Percentiles rank a stretch among this genome's conserved stretches.
Conservation (phyloP, 495 filamentous ascomycete genomes). For the Coniosporium apollinis region DNA sequence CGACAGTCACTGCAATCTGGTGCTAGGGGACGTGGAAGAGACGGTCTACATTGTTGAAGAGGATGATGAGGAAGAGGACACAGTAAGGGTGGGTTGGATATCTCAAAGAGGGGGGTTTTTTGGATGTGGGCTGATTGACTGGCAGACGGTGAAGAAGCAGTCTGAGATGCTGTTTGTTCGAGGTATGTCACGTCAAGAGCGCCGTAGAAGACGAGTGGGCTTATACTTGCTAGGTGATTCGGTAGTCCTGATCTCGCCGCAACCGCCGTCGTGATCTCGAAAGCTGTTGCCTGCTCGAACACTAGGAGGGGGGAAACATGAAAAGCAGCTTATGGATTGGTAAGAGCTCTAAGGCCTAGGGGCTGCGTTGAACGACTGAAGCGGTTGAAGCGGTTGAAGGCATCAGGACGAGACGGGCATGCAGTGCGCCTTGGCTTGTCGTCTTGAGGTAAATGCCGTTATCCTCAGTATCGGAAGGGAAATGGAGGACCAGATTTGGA, state of each 20-base stretch:
- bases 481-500: too few species aligned
- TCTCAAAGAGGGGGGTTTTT: background rate
- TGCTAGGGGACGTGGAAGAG: constrained; percentile 92
- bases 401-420: too few species aligned
- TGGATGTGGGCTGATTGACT: constrained; percentile 2
- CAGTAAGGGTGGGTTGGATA: constrained; percentile 31
- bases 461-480: too few species aligned
- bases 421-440: too few species aligned
- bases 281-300: too few species aligned
- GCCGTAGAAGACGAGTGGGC: constrained; percentile 4
- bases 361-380: too few species aligned
- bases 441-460: too few species aligned
- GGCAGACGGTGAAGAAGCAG: constrained; percentile 84
- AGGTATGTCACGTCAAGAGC: constrained; percentile 39
- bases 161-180: constrained; percentile 98
- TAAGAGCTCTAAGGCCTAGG: too few species aligned
- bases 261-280: constrained; percentile 13
- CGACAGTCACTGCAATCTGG: constrained; percentile 96
- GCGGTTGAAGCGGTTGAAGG: too few species aligned
- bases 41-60: constrained; percentile 79
- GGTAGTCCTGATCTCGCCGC: constrained; percentile 73
- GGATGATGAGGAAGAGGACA: constrained; percentile 73
- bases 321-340: too few species aligned
- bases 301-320: too few species aligned
- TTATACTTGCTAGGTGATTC: constrained; percentile 58